Evolutionary conservation across 2,329 filamentous ascomycete species (phyloP).

Genomic region (Trichoderma sp.): DNA sequence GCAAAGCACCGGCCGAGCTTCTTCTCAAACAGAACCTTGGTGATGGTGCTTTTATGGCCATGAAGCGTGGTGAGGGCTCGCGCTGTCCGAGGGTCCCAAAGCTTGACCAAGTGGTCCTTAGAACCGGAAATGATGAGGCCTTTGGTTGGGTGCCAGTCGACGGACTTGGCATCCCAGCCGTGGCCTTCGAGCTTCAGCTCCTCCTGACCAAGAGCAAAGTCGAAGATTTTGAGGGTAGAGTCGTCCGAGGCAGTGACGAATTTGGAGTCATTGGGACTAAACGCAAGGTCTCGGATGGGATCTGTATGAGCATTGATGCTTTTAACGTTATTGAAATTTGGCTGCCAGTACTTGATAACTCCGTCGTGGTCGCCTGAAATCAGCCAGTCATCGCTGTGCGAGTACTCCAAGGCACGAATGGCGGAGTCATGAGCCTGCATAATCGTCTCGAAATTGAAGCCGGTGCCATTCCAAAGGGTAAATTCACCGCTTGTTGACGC

Average conservation of each 20-base stretch:
- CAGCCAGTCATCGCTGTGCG: constrained; percentile 95
- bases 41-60: constrained; percentile 96
- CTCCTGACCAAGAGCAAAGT: constrained; percentile 84
- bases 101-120: constrained; percentile 95
- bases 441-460: constrained; percentile 99
- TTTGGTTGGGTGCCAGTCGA: constrained; percentile 97
- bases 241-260: constrained; percentile 97
- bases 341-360: constrained; percentile 97
- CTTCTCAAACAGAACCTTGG: constrained; percentile 87
- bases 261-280: constrained; percentile 91
- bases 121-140: constrained; percentile 93
- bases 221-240: constrained; percentile 90
- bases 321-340: constrained; percentile 98
- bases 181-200: constrained; percentile 89
- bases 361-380: constrained; percentile 95
- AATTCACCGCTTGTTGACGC: constrained; percentile 97
- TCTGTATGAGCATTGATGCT: constrained; percentile 89
- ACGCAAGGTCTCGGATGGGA: constrained; percentile 86
- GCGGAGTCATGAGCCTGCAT: constrained; percentile 96
- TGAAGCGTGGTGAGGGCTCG: constrained; percentile 91
- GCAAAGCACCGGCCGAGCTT: constrained; percentile 82
- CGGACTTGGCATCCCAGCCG: constrained; percentile 95
- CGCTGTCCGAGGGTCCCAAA: constrained; percentile 94
- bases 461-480: constrained; percentile 97
- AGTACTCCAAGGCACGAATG: constrained; percentile 81